Conservation (phyloP, 169 alveolate species). For the Theileria sp. region DNA sequence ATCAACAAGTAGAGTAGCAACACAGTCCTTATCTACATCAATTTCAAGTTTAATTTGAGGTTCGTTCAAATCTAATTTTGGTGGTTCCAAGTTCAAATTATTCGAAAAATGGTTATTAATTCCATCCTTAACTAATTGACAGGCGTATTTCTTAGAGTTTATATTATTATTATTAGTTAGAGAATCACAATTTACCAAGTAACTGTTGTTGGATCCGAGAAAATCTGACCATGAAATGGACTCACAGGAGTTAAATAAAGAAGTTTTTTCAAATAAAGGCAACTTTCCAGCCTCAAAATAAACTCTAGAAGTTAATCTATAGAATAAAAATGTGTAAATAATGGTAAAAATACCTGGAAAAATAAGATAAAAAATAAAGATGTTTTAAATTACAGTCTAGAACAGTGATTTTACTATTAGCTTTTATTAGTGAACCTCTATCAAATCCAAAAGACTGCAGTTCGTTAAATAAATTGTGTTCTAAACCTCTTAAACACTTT, state of each 20-base stretch:
- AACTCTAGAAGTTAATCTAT: conserved; percentile 32
- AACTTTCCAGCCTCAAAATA: conserved; percentile 48
- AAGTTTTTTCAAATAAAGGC: conserved; percentile 27
- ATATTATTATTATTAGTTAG: neutral
- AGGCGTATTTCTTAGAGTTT: conserved; percentile 34
- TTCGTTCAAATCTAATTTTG: conserved; percentile 23
- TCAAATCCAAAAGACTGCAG: conserved; percentile 50
- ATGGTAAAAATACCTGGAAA: conserved; percentile 39
- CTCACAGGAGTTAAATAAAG: conserved; percentile 33
- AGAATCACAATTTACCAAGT: conserved; percentile 14
- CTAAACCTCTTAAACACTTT: conserved; percentile 50
- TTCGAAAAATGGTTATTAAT: conserved; percentile 30
- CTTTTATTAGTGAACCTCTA: conserved; percentile 22
- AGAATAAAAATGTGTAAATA: neutral
- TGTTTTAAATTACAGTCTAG: conserved; percentile 17
- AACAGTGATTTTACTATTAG: conserved; percentile 26
- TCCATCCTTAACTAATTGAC: conserved; percentile 61
- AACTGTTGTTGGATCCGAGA: conserved; percentile 15
- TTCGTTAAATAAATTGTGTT: conserved; percentile 32
- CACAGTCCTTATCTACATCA: conserved; percentile 22
- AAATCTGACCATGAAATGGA: conserved; percentile 28
- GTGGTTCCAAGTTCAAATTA: conserved; percentile 1
- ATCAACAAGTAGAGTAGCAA: conserved; percentile 41
- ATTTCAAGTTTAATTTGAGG: conserved; percentile 41
- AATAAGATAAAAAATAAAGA: conserved; percentile 45